Evolutionary conservation across 1,139 yeast species (phyloP).

Genomic region (Pichia sp.): DNA sequence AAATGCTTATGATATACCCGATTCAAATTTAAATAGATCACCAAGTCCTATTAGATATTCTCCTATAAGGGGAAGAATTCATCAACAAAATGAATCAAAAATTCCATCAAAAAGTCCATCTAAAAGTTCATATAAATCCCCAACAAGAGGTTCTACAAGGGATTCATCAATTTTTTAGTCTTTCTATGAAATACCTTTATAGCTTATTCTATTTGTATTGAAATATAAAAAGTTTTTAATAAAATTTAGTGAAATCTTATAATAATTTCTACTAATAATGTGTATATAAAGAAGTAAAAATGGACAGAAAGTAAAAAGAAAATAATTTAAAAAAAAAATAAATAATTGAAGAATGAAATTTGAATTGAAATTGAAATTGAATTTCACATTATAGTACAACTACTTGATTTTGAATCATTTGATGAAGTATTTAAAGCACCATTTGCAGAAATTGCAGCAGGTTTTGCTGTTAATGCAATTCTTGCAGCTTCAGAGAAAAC

Average conservation of each 20-base stretch:
- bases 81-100: neutral
- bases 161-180: neutral
- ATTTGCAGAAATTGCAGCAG: constrained; percentile 34
- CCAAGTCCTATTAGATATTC: constrained; percentile 7
- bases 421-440: constrained; percentile 7
- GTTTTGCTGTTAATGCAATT: constrained; percentile 86
- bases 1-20: constrained; percentile 12
- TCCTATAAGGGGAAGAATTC: neutral
- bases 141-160: neutral
- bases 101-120: constrained; percentile 3
- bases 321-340: neutral
- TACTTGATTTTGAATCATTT: constrained; percentile 1
- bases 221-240: too few species aligned
- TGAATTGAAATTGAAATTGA: too few species aligned
- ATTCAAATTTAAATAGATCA: constrained; percentile 1
- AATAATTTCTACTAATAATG: neutral
- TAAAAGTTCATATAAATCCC: constrained; percentile 13
- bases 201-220: neutral
- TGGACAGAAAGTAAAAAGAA: neutral
- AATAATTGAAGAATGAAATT: too few species aligned
- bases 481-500: constrained; percentile 97
- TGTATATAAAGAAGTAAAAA: neutral
- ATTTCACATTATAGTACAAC: constrained; percentile 26
- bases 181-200: neutral
- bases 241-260: too few species aligned